Evolutionary conservation across 2,329 filamentous ascomycete genomes (phyloP), one percentile per base, ranked within the genome.

Genomic region (Aureobasidium sp.): DNA sequence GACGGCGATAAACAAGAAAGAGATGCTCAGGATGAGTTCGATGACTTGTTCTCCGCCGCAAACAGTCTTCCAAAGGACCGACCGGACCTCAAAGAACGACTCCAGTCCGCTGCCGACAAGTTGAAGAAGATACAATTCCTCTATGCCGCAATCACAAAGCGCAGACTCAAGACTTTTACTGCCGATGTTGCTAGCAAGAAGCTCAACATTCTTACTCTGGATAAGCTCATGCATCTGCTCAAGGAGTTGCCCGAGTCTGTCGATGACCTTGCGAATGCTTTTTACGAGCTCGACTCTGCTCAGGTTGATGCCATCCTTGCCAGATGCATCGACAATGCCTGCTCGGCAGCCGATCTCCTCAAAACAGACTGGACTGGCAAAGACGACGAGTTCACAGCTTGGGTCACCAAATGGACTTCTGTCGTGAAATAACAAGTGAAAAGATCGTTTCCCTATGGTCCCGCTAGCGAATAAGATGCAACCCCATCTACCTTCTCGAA

Each of bases 301-400:
- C 74, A 79, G 22, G 84, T 86, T 39, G 81, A 83, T 60, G 65
- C 68, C 6, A 70, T 70, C 19, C 76, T 88, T 71, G 74, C 79
- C 4, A 72, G 76, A 35, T 84, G 83, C 60, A 81, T 83, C 56
- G 70, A 73, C 1, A 77, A 81, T 47, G 83, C 85, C 0, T 78
- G 79, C 59, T 71, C 68, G 0, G 78, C 76, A 0, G 75, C 78
- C 0, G 75, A 79, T 53, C 63, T 84, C 42, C 68, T 88, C 11
- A 71, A 72, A 45, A 70, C 74, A 55, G 74, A 76, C 17, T 90
- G 86, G 86, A 69, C 78, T 2, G 83, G 78, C 0, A 69, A 77
- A 41, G 75, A 79, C 16, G 90, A 95, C 62, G 87, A 85, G 62
- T 95, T 94, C 63, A 85, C 83, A 0, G 74, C 79, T 14, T 95